Evolutionary conservation across 441 rosid species (phyloP).

Genomic region (Arabidopsis lyrata): DNA sequence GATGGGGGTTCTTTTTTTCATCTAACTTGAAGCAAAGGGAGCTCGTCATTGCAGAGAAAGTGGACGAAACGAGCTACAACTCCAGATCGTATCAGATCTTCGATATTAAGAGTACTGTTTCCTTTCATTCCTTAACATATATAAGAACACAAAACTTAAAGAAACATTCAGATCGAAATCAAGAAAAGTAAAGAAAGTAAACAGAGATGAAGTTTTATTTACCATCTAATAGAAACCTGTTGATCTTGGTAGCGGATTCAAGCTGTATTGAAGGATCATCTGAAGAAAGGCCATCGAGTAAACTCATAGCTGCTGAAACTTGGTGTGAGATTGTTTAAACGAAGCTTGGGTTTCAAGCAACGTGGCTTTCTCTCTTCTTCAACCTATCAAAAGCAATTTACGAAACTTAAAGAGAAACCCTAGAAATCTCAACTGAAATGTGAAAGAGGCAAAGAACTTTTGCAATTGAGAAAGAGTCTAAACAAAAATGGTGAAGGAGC

Average conservation of each 20-base stretch:
- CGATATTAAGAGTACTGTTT: constrained; percentile 60
- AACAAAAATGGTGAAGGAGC: neutral
- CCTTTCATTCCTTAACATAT: constrained; percentile 51
- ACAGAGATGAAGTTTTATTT: neutral
- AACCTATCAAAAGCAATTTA: neutral
- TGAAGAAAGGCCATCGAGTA: constrained; percentile 62
- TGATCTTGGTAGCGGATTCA: constrained; percentile 72
- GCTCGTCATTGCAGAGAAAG: constrained; percentile 73
- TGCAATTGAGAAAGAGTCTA: neutral
- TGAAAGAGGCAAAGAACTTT: neutral
- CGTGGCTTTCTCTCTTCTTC: constrained; percentile 48
- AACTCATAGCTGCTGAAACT: constrained; percentile 63
- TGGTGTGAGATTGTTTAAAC: constrained; percentile 53
- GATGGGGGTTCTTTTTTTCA: neutral
- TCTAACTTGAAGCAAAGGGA: constrained; percentile 77
- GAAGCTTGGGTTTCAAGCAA: constrained; percentile 62
- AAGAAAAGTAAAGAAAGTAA: neutral
- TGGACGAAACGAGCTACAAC: constrained; percentile 83
- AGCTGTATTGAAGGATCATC: constrained; percentile 64
- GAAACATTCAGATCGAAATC: neutral
- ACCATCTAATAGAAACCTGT: constrained; percentile 62
- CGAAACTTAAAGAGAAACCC: constrained; percentile 1
- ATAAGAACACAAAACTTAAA: neutral
- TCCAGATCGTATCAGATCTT: constrained; percentile 68
- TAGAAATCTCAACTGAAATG: neutral